Conservation (phyloP, 192 early-diverging fungal genomes). For the Lunasporangiospora selenospora region DNA sequence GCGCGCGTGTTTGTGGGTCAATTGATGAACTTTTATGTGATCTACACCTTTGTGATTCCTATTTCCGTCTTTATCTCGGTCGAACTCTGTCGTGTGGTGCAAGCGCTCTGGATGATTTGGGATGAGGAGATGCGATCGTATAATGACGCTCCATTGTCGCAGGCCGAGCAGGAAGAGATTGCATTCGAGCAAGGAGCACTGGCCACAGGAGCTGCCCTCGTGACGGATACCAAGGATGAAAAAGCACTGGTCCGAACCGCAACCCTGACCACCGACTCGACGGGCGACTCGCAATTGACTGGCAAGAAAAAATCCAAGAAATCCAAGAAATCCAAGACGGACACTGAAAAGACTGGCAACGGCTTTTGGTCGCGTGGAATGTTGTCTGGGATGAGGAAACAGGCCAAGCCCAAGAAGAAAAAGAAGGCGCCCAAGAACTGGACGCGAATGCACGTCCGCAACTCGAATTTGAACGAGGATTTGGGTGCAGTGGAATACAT, state of each 20-base stretch:
- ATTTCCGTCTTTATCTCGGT: conserved; percentile 80
- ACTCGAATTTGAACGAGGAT: conserved; percentile 84
- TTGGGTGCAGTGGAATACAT: conserved; percentile 94
- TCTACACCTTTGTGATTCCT: conserved; percentile 77
- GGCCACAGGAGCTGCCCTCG: not conserved
- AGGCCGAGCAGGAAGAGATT: conserved; percentile 43
- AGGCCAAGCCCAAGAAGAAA: conserved; percentile 17
- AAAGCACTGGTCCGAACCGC: too few species aligned
- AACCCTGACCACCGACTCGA: conserved; percentile 14
- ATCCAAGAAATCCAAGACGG: conserved; percentile 10
- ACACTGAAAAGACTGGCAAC: too few species aligned
- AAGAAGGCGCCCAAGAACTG: conserved; percentile 40
- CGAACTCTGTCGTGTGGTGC: conserved; percentile 70
- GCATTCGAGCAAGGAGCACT: conserved; percentile 22
- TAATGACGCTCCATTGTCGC: conserved; percentile 33
- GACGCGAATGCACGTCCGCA: conserved; percentile 49
- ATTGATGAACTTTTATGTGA: conserved; percentile 55
- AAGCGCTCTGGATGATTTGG: conserved; percentile 70
- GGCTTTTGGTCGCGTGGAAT: conserved; percentile 38
- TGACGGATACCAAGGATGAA: too few species aligned
- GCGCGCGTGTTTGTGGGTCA: conserved; percentile 36
- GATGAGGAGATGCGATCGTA: conserved; percentile 64
- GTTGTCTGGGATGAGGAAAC: too few species aligned
- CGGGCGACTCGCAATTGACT: conserved; percentile 9
- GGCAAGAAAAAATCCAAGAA: not conserved